Conservation (phyloP, 78 protist genomes). For the Pelomyxa schiedti region DNA sequence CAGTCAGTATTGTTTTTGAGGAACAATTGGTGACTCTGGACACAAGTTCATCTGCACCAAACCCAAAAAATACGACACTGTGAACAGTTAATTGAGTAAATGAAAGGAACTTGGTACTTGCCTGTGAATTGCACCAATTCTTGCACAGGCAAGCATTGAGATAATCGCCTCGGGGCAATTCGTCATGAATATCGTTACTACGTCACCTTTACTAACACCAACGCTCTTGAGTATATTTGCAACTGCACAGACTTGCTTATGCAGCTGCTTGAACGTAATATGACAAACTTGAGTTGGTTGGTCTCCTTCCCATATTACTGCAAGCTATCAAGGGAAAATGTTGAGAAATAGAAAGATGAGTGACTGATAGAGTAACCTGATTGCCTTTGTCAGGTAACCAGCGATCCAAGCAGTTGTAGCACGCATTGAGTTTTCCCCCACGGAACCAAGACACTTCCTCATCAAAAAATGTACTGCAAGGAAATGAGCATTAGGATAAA, state of each 20-base stretch:
- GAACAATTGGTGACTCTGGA: conserved; percentile 48
- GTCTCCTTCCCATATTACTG: no score
- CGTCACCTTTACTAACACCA: conserved; percentile 76
- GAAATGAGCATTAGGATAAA: no score
- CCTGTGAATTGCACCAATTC: conserved; percentile 84
- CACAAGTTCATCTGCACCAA: conserved; percentile 52
- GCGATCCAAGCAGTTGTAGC: no score
- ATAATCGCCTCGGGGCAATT: conserved; percentile 63
- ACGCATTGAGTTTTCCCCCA: no score
- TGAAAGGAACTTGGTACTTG: neutral
- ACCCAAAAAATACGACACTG: conserved; percentile 53
- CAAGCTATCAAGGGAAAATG: no score
- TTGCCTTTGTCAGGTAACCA: no score
- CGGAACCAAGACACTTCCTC: no score
- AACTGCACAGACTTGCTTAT: conserved; percentile 41
- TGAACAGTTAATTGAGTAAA: neutral
- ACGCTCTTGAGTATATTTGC: conserved; percentile 60
- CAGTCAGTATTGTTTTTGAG: conserved; percentile 56
- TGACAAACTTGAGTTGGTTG: no score
- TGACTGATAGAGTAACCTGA: no score
- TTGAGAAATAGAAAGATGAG: no score
- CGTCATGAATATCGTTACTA: conserved; percentile 84
- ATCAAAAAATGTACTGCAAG: no score
- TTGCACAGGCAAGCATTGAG: conserved; percentile 93
- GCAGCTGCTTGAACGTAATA: conserved; percentile 31